Conservation (phyloP, 1,284 basidiomycete species). For the Leucoagaricus sp. region DNA sequence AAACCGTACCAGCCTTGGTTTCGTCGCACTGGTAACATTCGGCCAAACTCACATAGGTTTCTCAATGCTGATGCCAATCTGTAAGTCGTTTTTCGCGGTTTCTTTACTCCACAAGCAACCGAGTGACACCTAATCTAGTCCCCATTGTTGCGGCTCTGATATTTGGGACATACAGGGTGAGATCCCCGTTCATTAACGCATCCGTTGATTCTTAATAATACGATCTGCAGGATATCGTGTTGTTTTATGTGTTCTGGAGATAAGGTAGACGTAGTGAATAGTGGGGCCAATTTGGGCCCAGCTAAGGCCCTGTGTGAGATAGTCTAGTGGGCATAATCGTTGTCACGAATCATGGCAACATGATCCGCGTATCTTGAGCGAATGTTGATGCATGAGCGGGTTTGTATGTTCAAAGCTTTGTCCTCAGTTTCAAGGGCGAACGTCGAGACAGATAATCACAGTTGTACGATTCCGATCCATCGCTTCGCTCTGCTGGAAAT, state of each 20-base stretch:
- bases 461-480: too few relatives aligned
- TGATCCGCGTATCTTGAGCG: too few relatives aligned
- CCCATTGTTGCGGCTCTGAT: constrained; percentile 9
- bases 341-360: too few relatives aligned
- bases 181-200: neutral
- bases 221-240: constrained; percentile 9
- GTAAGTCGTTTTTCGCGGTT: neutral
- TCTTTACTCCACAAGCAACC: neutral
- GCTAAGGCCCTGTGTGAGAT: too few relatives aligned
- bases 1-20: neutral
- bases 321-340: too few relatives aligned
- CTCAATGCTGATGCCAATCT: constrained; percentile 2
- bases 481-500: too few relatives aligned
- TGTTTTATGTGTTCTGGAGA: constrained; percentile 11
- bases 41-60: neutral
- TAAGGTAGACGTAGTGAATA: too few relatives aligned
- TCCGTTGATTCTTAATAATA: neutral
- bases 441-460: too few relatives aligned
- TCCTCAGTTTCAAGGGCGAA: too few relatives aligned
- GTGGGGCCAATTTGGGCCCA: too few relatives aligned
- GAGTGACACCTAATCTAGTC: neutral
- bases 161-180: constrained; percentile 14
- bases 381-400: too few relatives aligned
- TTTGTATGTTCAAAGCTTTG: too few relatives aligned
- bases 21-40: neutral